phyloP scores from a whole-genome alignment of 805 yeast genomes.

The Cyberlindnera petersonii region DNA sequence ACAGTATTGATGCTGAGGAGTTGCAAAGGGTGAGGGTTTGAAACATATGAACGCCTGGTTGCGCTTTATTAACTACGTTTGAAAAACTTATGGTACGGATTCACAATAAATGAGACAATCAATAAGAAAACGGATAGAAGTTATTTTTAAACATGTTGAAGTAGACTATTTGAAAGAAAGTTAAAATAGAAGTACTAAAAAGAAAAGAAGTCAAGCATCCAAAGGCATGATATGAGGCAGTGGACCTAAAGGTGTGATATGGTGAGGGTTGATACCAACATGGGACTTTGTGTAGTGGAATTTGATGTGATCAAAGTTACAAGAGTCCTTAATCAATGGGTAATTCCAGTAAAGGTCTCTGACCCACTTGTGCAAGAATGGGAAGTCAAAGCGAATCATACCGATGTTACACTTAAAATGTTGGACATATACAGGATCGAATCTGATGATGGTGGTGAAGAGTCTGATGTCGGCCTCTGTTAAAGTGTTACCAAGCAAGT shows the following conservation, averaged over 20 bases:
- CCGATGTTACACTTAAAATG: conserved; percentile 91
- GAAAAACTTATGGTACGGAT: too few species aligned
- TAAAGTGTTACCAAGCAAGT: conserved; percentile 56
- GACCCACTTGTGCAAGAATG: conserved; percentile 75
- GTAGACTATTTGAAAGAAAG: too few species aligned
- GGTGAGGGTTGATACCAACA: conserved; percentile 69
- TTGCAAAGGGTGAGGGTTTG: neutral
- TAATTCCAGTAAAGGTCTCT: conserved; percentile 76
- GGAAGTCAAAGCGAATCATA: conserved; percentile 76
- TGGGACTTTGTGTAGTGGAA: conserved; percentile 88
- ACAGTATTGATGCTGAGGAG: conserved; percentile 12
- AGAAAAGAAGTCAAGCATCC: too few species aligned
- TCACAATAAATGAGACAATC: too few species aligned
- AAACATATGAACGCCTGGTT: too few species aligned
- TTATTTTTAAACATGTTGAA: too few species aligned
- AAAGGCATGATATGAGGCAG: conserved; percentile 64
- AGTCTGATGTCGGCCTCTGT: conserved; percentile 92
- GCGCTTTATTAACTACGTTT: too few species aligned
- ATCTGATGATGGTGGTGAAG: conserved; percentile 82
- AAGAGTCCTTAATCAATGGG: conserved; percentile 71
- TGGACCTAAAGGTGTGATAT: conserved; percentile 89
- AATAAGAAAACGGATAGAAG: too few species aligned
- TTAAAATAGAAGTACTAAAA: neutral
- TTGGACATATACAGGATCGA: conserved; percentile 90
- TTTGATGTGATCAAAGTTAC: conserved; percentile 87